Evolutionary conservation across 2,329 filamentous ascomycete species (phyloP).

Genomic region (Trichoderma gracile): DNA sequence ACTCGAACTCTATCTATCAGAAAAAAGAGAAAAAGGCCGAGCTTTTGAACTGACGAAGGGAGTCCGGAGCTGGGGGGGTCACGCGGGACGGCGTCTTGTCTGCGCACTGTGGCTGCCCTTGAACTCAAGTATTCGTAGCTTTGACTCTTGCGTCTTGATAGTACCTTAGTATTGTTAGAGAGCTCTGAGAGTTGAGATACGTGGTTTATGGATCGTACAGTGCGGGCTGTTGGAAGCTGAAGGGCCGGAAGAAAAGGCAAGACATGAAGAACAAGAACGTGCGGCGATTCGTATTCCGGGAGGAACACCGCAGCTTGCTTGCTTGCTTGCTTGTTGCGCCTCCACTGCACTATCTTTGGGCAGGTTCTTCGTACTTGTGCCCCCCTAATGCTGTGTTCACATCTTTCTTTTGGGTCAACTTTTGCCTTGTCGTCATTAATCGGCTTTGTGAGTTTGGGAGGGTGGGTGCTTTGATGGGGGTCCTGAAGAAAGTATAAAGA

Average conservation of each 20-base stretch:
- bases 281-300: constrained; percentile 24
- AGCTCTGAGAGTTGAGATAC: no score
- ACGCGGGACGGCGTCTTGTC: constrained; percentile 1
- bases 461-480: neutral
- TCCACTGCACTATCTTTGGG: constrained; percentile 21
- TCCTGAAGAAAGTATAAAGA: constrained; percentile 12
- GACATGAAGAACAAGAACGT: no score
- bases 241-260: neutral
- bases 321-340: neutral
- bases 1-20: constrained; percentile 20
- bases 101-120: constrained; percentile 15
- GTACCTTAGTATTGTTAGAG: no score
- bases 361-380: constrained; percentile 6
- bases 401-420: no score
- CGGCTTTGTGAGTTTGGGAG: constrained; percentile 1
- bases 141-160: neutral
- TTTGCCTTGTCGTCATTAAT: constrained; percentile 20
- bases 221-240: neutral
- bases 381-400: no score
- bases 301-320: constrained; percentile 25
- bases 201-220: neutral
- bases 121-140: no score
- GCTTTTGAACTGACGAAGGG: neutral
- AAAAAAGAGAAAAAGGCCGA: neutral
- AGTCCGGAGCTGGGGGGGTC: constrained; percentile 10